Conservation (phyloP, 2,329 filamentous ascomycete genomes). For the Alternaria ethzedia region DNA sequence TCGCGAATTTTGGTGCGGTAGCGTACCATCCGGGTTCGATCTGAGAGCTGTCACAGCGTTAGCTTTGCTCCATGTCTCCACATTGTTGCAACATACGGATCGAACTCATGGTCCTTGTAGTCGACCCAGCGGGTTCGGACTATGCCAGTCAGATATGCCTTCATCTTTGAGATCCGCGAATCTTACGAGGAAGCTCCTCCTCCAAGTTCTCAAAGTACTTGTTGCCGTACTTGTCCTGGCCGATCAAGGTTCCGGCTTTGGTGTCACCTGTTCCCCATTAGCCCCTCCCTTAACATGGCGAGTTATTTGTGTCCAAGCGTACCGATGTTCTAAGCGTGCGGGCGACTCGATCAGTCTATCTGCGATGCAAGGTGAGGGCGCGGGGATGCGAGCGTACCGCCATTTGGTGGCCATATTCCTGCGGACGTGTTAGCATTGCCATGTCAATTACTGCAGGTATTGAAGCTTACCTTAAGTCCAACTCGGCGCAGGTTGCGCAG, state of each 20-base stretch:
- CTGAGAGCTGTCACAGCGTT: constrained; percentile 66
- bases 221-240: constrained; percentile 89
- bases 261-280: constrained; percentile 76
- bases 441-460: constrained; percentile 12
- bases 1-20: background rate
- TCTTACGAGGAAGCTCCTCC: constrained; percentile 87
- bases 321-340: constrained; percentile 48
- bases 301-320: constrained; percentile 14
- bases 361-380: constrained; percentile 27
- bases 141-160: constrained; percentile 47
- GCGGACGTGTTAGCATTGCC: constrained; percentile 44
- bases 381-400: constrained; percentile 67
- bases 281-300: constrained; percentile 4
- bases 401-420: constrained; percentile 94
- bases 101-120: constrained; percentile 86
- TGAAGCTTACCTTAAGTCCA: constrained; percentile 75
- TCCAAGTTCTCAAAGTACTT: constrained; percentile 93
- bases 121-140: constrained; percentile 98
- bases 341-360: constrained; percentile 33
- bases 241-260: constrained; percentile 87
- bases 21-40: constrained; percentile 86
- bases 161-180: background rate
- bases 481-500: constrained; percentile 85
- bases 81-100: constrained; percentile 63
- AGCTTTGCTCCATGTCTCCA: constrained; percentile 23